Base-by-base conservation (phyloP, 108 stramenopile species). In the Skeletonema costatum region DNA sequence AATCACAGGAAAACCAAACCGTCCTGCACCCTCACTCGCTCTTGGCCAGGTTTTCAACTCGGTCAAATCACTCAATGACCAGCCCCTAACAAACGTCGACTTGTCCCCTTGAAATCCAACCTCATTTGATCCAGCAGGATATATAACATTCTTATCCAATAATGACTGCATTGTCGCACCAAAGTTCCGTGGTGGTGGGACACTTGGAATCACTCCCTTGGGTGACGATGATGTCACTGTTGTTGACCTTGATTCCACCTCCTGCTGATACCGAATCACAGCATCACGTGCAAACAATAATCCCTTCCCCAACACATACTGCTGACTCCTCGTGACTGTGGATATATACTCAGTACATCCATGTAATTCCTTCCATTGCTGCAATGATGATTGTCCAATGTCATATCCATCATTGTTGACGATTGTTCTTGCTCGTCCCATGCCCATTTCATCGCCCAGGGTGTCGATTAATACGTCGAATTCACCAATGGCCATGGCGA, bases 391-490 rank as follows among this genome's bases (percentile, higher is more conserved):
- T 14, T 13, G 13, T 14, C 58, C 36, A 16, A 38, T 32, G 30
- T 21, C 38, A 4, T 51, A 51, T 12, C 41, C 41, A 59, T 51
- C 50, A 36, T 46, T 30, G 25, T 71, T 21, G 11, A 71, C 14
- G 1, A 71, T 38, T 21, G 32, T 31, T 35, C 35, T 13, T 35
- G 60, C 59, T 21, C 71, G 35, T 4, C 71, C 71, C 32, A 46
- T 41, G 4, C 58, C 58, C 64, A 65, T 36, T 81, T 87, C 89
- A 53, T 89, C 87, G 1, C 62, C 70, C 30, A 88, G 32, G 1
- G 91, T 92, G 81, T 92, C 91, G 29, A 92, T 53, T 53, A 92
- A 53, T 9, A 80, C 69, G 73, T 92, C 91, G 70, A 92, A 92
- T 35, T 87, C 74, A 35, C 87, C 88, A 56, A 92, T 31, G 33